These are phyloP conservation scores for Actinomortierella wolfii DNA, from an alignment of 371 early-diverging fungal species.

Conservation along the genomic window DNA sequence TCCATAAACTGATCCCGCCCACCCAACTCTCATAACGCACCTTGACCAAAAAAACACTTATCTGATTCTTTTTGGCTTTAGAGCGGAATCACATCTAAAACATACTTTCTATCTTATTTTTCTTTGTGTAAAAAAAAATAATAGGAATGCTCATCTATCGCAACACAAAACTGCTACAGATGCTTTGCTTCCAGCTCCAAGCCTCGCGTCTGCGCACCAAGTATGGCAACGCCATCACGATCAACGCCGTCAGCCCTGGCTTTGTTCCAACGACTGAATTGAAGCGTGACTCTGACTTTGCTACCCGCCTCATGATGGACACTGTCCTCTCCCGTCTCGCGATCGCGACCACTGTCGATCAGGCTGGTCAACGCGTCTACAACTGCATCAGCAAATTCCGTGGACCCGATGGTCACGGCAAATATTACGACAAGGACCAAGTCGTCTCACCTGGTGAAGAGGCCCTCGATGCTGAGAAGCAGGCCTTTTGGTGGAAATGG, in stretches of 20 bases:
- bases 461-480: conserved; percentile 25
- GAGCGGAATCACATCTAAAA: no score
- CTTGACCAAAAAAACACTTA: no score
- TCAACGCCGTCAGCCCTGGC: conserved; percentile 43
- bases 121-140: no score
- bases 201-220: conserved; percentile 15
- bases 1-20: no score
- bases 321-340: conserved; percentile 31
- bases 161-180: conserved; percentile 33
- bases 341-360: conserved; percentile 26
- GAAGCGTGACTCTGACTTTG: conserved; percentile 32
- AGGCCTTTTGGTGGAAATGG: conserved; percentile 46
- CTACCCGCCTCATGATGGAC: conserved; percentile 34
- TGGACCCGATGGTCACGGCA: conserved; percentile 14
- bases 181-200: conserved; percentile 18
- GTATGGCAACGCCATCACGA: conserved; percentile 14
- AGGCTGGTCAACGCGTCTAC: conserved; percentile 33
- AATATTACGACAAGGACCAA: conserved; percentile 14
- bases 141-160: conserved; percentile 36
- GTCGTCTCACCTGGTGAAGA: conserved; percentile 27
- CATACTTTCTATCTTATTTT: no score
- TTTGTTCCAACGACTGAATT: conserved; percentile 38
- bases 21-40: no score
- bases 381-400: conserved; percentile 9
- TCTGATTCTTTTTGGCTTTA: no score